A percentile compares a stretch with the other conserved stretches of the same genome.
Conservation (phyloP, 441 rosid genomes). For the Pelargonium myrrhifolium region DNA sequence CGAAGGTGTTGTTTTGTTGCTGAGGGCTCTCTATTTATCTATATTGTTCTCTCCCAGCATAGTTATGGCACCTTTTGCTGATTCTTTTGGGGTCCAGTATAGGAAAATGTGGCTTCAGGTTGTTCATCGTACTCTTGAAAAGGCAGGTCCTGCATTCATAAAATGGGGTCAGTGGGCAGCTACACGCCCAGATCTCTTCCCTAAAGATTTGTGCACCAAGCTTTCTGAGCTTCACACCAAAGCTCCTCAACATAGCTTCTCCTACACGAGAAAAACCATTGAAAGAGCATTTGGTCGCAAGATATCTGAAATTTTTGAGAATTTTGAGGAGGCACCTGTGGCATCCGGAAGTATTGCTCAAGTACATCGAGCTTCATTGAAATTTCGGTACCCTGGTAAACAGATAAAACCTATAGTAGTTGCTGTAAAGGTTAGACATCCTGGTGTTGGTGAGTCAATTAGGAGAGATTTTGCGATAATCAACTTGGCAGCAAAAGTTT, state of each 20-base stretch:
- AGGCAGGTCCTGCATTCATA: conserved; percentile 97
- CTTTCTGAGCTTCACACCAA: conserved; percentile 88
- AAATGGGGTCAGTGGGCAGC: conserved; percentile 99
- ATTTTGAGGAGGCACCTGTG: conserved; percentile 85
- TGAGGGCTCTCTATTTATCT: conserved; percentile 67
- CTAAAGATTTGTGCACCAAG: conserved; percentile 79
- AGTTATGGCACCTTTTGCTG: conserved; percentile 76
- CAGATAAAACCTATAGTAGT: conserved; percentile 66
- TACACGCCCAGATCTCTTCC: conserved; percentile 95
- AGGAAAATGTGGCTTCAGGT: conserved; percentile 74
- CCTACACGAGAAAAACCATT: conserved; percentile 73
- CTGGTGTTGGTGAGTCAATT: conserved; percentile 96
- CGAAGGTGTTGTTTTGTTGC: conserved; percentile 59
- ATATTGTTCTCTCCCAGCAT: conserved; percentile 78
- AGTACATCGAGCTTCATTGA: conserved; percentile 91
- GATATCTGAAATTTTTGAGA: conserved; percentile 77
- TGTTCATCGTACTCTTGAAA: conserved; percentile 72
- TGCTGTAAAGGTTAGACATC: conserved; percentile 99
- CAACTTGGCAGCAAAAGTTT: conserved; percentile 69
- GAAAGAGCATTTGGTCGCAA: conserved; percentile 94
- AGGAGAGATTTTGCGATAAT: conserved; percentile 89
- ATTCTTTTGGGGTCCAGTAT: conserved; percentile 53
- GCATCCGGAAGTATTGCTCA: conserved; percentile 99
- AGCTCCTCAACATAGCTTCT: conserved; percentile 93
- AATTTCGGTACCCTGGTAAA: conserved; percentile 78